phyloP scores from a whole-genome alignment of 2,329 filamentous ascomycete species.

The Cordyceps fumosorosea region DNA sequence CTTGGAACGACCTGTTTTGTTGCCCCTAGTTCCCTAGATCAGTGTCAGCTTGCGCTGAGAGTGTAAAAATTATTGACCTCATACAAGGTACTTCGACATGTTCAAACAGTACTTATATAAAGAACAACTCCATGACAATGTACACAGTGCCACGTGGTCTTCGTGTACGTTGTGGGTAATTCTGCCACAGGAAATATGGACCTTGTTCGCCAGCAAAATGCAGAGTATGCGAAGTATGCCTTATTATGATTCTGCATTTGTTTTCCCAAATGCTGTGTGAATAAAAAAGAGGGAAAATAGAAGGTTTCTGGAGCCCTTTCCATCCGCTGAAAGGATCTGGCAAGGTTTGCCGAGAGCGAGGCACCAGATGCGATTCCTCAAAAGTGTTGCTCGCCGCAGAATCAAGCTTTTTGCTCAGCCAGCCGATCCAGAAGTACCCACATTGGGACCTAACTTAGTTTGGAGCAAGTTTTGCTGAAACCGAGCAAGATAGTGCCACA shows the following conservation, averaged over 20 bases:
- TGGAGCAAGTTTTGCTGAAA: neutral
- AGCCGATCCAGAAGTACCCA: conserved; percentile 5
- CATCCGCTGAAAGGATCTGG: no score
- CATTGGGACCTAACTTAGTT: neutral
- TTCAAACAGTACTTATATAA: no score
- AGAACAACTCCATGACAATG: neutral
- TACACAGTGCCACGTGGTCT: conserved; percentile 6
- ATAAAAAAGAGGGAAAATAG: no score
- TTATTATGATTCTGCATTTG: neutral
- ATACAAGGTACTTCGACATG: no score
- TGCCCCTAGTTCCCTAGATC: no score
- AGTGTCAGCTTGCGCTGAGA: no score
- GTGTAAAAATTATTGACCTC: no score
- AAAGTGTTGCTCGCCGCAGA: neutral
- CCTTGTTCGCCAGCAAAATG: neutral
- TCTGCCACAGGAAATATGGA: neutral
- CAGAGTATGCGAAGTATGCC: neutral
- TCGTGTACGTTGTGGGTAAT: neutral
- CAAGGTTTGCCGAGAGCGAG: no score
- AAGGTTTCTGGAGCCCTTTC: no score
- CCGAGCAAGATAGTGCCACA: neutral
- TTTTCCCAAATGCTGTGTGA: no score
- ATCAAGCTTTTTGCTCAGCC: neutral
- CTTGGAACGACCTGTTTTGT: no score
- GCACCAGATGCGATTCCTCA: no score